Conservation (phyloP, 495 filamentous ascomycete species). For the Aspergillus biplanus region DNA sequence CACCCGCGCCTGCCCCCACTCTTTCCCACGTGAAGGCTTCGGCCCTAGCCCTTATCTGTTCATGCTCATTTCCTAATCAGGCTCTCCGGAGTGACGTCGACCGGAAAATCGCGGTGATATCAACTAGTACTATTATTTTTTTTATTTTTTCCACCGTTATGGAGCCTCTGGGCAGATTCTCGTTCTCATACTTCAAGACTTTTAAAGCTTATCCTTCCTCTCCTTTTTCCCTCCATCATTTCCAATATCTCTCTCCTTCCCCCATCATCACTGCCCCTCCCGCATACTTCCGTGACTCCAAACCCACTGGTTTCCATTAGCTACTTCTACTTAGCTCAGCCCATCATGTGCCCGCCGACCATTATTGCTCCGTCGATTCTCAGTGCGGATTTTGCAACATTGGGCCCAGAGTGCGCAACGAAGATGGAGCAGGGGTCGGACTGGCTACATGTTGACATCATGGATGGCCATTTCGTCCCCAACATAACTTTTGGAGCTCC, state of each 20-base stretch:
- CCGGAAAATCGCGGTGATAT: conserved; percentile 28
- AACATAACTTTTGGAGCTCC: conserved; percentile 97
- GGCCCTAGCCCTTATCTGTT: conserved; percentile 34
- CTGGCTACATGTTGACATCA: conserved; percentile 81
- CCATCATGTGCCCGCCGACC: conserved; percentile 78
- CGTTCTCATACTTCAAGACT: background rate
- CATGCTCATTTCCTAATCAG: conserved; percentile 23
- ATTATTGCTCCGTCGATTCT: conserved; percentile 98
- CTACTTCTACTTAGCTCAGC: conserved; percentile 7
- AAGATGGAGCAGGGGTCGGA: conserved; percentile 84
- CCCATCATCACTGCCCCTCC: background rate
- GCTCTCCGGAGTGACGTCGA: conserved; percentile 34
- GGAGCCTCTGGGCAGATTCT: background rate
- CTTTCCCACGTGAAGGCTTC: conserved; percentile 26
- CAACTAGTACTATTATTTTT: conserved; percentile 10
- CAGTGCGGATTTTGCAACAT: conserved; percentile 88
- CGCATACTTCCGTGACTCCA: conserved; percentile 9
- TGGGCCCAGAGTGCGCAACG: conserved; percentile 79
- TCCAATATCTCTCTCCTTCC: background rate
- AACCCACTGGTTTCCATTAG: background rate
- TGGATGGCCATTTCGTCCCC: conserved; percentile 98
- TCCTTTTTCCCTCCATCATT: background rate
- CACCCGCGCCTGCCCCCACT: background rate
- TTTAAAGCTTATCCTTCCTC: background rate
- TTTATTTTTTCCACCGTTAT: conserved; percentile 5